Percentiles rank a stretch among this genome's conserved stretches.
Evolutionary conservation across 768 basidiomycete species (phyloP).

Genomic region (Pleurotus citrinopileatus): DNA sequence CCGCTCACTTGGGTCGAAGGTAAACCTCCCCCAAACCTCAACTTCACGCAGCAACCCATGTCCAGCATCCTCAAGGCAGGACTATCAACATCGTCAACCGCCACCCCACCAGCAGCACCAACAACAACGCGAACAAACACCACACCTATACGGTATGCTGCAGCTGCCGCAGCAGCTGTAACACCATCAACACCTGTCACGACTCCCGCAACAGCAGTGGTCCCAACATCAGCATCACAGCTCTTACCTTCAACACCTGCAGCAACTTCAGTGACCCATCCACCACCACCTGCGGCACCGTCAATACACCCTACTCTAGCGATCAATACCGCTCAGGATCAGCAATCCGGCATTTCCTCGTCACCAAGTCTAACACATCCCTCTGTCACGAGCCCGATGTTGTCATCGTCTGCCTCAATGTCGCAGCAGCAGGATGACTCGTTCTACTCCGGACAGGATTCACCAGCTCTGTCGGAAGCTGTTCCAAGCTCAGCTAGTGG

Average conservation of each 20-base stretch:
- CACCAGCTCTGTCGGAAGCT: conserved; percentile 73
- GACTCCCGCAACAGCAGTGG: too few relatives aligned
- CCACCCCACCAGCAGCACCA: too few relatives aligned
- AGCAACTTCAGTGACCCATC: conserved; percentile 30
- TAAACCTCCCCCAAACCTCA: conserved; percentile 79
- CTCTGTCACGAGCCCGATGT: conserved; percentile 77
- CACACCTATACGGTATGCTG: conserved; percentile 81
- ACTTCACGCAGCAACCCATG: conserved; percentile 79
- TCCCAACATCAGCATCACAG: conserved; percentile 16
- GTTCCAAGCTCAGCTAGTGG: conserved; percentile 37
- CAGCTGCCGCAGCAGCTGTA: conserved; percentile 76
- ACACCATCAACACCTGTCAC: conserved; percentile 24
- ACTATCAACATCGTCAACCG: too few relatives aligned
- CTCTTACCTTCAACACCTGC: conserved; percentile 27
- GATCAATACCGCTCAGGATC: conserved; percentile 32
- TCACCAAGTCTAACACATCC: conserved; percentile 87
- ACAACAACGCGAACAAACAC: conserved; percentile 54
- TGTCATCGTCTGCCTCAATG: conserved; percentile 71
- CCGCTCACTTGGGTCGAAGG: conserved; percentile 26
- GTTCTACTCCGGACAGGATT: conserved; percentile 68
- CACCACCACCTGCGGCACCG: conserved; percentile 33
- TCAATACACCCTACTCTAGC: conserved; percentile 36
- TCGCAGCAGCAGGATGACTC: conserved; percentile 68
- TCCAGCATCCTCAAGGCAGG: conserved; percentile 73
- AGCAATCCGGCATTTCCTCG: conserved; percentile 46